Percentiles rank a stretch among this genome's conserved stretches.
Conservation (phyloP, 139 green algal genomes). For the Ettlia oleoabundans region DNA sequence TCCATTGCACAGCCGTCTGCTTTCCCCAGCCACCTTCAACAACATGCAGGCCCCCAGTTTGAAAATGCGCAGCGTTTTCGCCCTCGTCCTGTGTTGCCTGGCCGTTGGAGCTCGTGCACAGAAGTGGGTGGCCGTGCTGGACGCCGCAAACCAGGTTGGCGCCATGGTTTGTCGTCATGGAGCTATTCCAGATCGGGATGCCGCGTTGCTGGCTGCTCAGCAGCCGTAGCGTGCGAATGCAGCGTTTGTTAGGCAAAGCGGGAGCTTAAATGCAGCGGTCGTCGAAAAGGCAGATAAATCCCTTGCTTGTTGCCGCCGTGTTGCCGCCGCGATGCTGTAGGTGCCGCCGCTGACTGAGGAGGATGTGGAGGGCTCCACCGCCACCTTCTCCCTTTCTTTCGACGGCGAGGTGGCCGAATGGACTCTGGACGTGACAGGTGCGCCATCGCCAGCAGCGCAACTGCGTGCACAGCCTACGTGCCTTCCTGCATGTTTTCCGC, state of each 20-base stretch:
- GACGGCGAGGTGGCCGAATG: not conserved
- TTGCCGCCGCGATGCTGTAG: not conserved
- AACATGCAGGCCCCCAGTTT: not conserved
- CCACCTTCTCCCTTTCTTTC: not conserved
- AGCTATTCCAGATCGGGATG: not conserved
- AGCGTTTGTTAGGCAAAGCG: not conserved
- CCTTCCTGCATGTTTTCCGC: not conserved
- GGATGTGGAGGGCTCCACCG: not conserved
- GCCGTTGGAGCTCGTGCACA: not conserved
- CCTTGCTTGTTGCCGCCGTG: too few species aligned
- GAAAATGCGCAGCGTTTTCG: not conserved
- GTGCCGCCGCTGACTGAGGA: not conserved
- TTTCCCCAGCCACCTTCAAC: not conserved
- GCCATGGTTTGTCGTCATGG: not conserved
- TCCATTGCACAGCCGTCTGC: too few species aligned
- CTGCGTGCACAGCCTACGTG: too few species aligned
- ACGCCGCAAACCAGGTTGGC: not conserved
- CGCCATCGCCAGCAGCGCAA: too few species aligned
- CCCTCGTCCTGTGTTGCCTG: not conserved
- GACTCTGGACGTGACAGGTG: not conserved
- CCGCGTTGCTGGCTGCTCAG: not conserved
- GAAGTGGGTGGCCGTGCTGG: not conserved
- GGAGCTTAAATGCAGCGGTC: too few species aligned
- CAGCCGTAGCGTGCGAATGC: not conserved
- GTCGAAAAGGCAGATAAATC: too few species aligned